Evolutionary conservation across 352 stramenopile species (phyloP).

Genomic region (Globisporangium paroecandrum): DNA sequence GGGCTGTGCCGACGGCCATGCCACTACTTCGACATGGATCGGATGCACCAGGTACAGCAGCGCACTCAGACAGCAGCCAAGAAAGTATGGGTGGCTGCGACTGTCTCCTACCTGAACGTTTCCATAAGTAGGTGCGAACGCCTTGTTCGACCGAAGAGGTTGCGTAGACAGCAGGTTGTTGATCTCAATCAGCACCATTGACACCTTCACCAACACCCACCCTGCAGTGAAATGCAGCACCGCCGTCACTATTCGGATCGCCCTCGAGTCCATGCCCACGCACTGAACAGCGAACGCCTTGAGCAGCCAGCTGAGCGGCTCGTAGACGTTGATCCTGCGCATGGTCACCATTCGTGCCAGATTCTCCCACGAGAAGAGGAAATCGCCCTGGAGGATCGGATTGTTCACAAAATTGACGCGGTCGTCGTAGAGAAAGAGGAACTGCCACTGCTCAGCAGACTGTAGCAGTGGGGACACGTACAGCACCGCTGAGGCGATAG

Average conservation of each 20-base stretch:
- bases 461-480: slow-evolving; percentile 2
- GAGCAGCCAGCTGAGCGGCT: slow-evolving; percentile 63
- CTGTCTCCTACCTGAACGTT: not conserved
- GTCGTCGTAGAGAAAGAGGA: slow-evolving; percentile 56
- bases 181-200: slow-evolving; percentile 27
- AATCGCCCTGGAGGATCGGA: slow-evolving; percentile 31
- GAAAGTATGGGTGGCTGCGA: not conserved
- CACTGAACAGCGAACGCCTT: slow-evolving; percentile 44
- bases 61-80: slow-evolving; percentile 38
- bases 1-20: slow-evolving; percentile 49
- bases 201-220: slow-evolving; percentile 23
- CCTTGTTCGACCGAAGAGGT: not conserved
- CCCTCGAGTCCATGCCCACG: slow-evolving; percentile 35
- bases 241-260: slow-evolving; percentile 41
- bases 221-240: slow-evolving; percentile 36
- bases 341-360: slow-evolving; percentile 50
- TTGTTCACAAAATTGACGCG: slow-evolving; percentile 57
- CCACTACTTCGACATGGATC: slow-evolving; percentile 29
- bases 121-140: not conserved
- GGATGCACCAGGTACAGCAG: slow-evolving; percentile 61
- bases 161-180: slow-evolving; percentile 5
- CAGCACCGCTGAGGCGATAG: not conserved
- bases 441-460: slow-evolving; percentile 29
- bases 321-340: slow-evolving; percentile 64
- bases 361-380: slow-evolving; percentile 23